Evolutionary conservation across 306 rosid genomes (phyloP).

Genomic region (Medicago lupulina): DNA sequence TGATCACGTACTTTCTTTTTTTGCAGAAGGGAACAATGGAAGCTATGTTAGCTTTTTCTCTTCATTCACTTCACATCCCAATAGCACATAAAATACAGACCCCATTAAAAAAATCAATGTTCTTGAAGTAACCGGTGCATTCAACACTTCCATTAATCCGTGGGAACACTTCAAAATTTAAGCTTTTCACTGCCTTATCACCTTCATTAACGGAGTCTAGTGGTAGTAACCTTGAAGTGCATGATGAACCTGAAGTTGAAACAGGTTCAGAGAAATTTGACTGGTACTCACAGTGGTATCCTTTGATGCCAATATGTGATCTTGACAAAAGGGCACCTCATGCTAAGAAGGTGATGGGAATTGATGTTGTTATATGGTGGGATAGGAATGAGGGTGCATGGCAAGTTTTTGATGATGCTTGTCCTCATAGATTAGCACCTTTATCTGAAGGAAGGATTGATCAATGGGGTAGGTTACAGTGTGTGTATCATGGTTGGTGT

Average conservation of each 20-base stretch:
- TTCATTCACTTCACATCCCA: slow-evolving; percentile 52
- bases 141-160: slow-evolving; percentile 39
- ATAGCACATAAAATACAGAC: slow-evolving; percentile 26
- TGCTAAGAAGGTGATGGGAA: slow-evolving; percentile 60
- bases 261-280: slow-evolving; percentile 58
- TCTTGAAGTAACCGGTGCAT: slow-evolving; percentile 37
- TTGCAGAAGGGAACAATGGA: slow-evolving; percentile 55
- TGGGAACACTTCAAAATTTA: slow-evolving; percentile 43
- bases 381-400: no score
- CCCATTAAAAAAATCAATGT: slow-evolving; percentile 43
- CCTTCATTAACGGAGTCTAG: slow-evolving; percentile 55
- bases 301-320: slow-evolving; percentile 85
- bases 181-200: slow-evolving; percentile 60
- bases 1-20: neutral
- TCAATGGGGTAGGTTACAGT: slow-evolving; percentile 91
- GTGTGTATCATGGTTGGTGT: slow-evolving; percentile 98
- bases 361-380: no score
- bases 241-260: slow-evolving; percentile 42
- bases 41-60: slow-evolving; percentile 34
- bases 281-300: slow-evolving; percentile 92
- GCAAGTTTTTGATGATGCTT: slow-evolving; percentile 74
- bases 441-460: slow-evolving; percentile 95
- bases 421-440: slow-evolving; percentile 96
- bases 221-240: slow-evolving; percentile 40
- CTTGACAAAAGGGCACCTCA: slow-evolving; percentile 82